A percentile compares a stretch with the other conserved stretches of the same genome.
Evolutionary conservation across 1,284 basidiomycete species (phyloP).

Genomic region (Leccinum subrobustum): DNA sequence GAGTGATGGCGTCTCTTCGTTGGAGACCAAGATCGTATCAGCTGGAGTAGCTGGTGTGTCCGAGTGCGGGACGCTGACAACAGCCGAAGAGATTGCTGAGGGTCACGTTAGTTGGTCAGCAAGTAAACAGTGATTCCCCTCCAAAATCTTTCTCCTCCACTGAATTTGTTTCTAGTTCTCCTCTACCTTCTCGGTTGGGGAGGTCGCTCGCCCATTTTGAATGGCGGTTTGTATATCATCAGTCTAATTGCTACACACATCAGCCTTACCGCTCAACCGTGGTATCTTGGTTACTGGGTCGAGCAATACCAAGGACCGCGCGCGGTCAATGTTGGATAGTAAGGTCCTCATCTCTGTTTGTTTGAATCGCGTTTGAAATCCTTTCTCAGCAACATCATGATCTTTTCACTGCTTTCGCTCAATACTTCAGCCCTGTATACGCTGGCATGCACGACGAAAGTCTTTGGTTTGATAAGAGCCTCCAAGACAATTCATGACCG

Average conservation of each 20-base stretch:
- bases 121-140: slow-evolving; percentile 13
- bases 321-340: slow-evolving; percentile 34
- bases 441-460: slow-evolving; percentile 28
- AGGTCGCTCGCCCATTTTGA: slow-evolving; percentile 40
- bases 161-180: slow-evolving; percentile 23
- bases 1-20: background rate
- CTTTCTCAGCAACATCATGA: slow-evolving; percentile 1
- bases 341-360: slow-evolving; percentile 6
- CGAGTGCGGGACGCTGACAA: slow-evolving; percentile 46
- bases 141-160: background rate
- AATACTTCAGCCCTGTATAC: slow-evolving; percentile 1
- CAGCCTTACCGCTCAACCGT: slow-evolving; percentile 39
- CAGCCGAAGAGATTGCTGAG: slow-evolving; percentile 60
- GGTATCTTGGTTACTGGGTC: slow-evolving; percentile 55
- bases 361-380: background rate
- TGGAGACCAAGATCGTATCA: background rate
- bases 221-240: slow-evolving; percentile 37
- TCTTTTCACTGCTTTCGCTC: slow-evolving; percentile 1
- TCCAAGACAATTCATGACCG: slow-evolving; percentile 54
- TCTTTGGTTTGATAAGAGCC: slow-evolving; percentile 48
- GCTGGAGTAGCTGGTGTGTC: background rate
- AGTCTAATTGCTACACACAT: slow-evolving; percentile 26
- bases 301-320: slow-evolving; percentile 41
- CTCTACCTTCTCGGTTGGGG: slow-evolving; percentile 40
- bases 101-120: slow-evolving; percentile 54